Conservation (phyloP, 1,139 yeast genomes). For the Saccharomycopsis hybrid region DNA sequence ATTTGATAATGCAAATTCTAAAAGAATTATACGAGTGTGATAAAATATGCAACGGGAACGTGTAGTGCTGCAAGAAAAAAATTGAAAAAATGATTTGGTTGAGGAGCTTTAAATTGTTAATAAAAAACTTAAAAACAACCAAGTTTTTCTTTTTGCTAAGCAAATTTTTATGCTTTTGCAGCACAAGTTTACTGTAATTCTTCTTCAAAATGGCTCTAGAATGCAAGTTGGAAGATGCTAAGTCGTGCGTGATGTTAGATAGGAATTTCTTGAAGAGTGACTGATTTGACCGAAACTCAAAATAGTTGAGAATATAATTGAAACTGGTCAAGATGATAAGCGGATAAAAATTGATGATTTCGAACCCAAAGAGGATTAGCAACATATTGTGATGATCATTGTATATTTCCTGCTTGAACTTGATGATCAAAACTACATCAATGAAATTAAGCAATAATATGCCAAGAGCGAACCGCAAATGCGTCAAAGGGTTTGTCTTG, state of each 20-base stretch:
- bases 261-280: slow-evolving; percentile 12
- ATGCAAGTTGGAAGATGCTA: background rate
- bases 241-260: background rate
- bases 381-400: slow-evolving; percentile 10
- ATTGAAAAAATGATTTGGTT: slow-evolving; percentile 19
- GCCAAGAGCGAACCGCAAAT: slow-evolving; percentile 20
- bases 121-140: slow-evolving; percentile 14
- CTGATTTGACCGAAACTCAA: slow-evolving; percentile 12
- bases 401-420: slow-evolving; percentile 9
- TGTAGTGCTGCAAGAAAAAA: slow-evolving; percentile 17
- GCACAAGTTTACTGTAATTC: slow-evolving; percentile 1
- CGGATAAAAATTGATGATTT: slow-evolving; percentile 20
- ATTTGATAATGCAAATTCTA: slow-evolving; percentile 16
- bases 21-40: slow-evolving; percentile 17
- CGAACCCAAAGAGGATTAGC: slow-evolving; percentile 18
- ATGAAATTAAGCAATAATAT: slow-evolving; percentile 18
- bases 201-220: background rate
- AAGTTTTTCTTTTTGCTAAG: slow-evolving; percentile 11
- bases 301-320: slow-evolving; percentile 18
- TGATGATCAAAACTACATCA: slow-evolving; percentile 16
- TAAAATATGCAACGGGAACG: slow-evolving; percentile 18
- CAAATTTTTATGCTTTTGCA: slow-evolving; percentile 10
- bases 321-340: slow-evolving; percentile 20
- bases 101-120: slow-evolving; percentile 14
- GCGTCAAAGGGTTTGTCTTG: slow-evolving; percentile 13